Evolutionary conservation across 345 rosid species (phyloP), one percentile per base, ranked within the genome.

Genomic region (Gossypium sturtianum): DNA sequence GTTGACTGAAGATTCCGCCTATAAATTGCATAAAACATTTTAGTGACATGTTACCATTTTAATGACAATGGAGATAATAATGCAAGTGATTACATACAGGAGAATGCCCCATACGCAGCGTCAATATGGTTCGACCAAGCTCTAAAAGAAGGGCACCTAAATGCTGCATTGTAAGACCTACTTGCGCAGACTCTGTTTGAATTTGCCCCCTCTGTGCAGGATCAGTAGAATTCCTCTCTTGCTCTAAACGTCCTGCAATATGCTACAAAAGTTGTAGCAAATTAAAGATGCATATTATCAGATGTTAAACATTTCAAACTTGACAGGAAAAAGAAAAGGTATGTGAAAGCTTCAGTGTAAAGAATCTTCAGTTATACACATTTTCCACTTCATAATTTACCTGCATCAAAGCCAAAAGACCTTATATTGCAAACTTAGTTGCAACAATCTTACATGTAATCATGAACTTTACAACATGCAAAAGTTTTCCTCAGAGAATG

Each of bases 81-180:
- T 12, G 16, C 6, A 15, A 71, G 62, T 12, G 15, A 48, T 57
- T n/a, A 22, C 89, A 74, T 82, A 94, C 98, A 71, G 92, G 91
- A 79, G 95, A 85, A 57, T 83, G 85, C 79, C 92, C 89, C 97
- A 90, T 85, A 27, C 89, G 92, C 88, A 94, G 71, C 2, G 90
- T 86, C 82, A 92, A 80, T 61, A 92, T 84, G 13, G 92, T 87
- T 63, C 98, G 95, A 57, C 98, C 98, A 82, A 94, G 95, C 92
- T 94, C 99, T 76, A 93, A 84, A 71, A 95, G 82, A 58, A 95
- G 89, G 66, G 99, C 88, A 70, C 97, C 99, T 68, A 93, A 68
- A 84, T 93, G 91, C 76, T 90, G 98, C 94, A 90, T 86, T 61
- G 91, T 86, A 72, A 88, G 82, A 56, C 99, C 98, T 61, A 80